Percentiles rank a stretch among this genome's conserved stretches.
phyloP scores from a whole-genome alignment of 148 eudicot species.

The Camellia lanceoleosa region DNA sequence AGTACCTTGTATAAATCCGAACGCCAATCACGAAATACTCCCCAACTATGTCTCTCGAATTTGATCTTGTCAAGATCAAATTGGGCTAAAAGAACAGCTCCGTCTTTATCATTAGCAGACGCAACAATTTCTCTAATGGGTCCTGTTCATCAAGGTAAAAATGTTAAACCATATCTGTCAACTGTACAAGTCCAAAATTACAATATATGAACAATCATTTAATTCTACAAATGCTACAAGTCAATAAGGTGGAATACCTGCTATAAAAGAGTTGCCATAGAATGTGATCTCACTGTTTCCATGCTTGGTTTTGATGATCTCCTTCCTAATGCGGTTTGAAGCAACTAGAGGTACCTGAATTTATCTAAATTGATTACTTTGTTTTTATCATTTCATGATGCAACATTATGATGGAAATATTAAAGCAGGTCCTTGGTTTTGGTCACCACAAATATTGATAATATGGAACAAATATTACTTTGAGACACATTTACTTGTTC shows the following conservation, averaged over 20 bases:
- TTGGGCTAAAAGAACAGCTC: constrained; percentile 72
- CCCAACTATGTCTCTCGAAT: constrained; percentile 82
- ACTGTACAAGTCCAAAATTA: background rate
- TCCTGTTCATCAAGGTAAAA: constrained; percentile 37
- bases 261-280: constrained; percentile 40
- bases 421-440: background rate
- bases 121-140: constrained; percentile 88
- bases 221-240: background rate
- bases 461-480: background rate
- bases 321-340: no score
- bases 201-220: background rate
- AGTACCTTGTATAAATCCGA: constrained; percentile 44
- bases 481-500: background rate
- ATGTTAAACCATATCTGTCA: background rate
- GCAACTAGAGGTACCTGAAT: no score
- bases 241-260: constrained; percentile 45
- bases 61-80: constrained; percentile 81
- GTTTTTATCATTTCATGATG: constrained; percentile 22
- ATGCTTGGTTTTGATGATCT: no score
- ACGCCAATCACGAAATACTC: constrained; percentile 87
- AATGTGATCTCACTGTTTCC: no score
- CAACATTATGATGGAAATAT: background rate
- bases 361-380: no score
- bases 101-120: constrained; percentile 72
- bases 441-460: background rate